These are phyloP conservation scores for Pestalotiopsis sp. DNA, from an alignment of 2,329 filamentous ascomycete genomes.

Conservation along the genomic window DNA sequence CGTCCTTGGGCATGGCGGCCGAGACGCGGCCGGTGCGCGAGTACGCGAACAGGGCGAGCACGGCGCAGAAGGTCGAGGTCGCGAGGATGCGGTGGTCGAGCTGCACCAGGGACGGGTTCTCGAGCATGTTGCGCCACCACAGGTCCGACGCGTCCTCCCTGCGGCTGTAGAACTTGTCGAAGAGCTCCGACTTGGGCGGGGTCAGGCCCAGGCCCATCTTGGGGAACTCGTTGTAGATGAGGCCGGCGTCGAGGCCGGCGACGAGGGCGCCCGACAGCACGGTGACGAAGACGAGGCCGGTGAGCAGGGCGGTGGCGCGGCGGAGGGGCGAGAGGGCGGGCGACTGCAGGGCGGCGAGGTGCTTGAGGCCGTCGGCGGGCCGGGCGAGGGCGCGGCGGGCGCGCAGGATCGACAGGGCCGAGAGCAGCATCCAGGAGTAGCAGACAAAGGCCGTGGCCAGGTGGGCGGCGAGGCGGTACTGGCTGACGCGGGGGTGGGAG, in stretches of 20 bases:
- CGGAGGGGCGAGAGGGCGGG: slow-evolving; percentile 76
- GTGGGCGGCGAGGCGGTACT: slow-evolving; percentile 91
- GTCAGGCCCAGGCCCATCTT: slow-evolving; percentile 86
- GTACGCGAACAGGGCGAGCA: slow-evolving; percentile 82
- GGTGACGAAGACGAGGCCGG: slow-evolving; percentile 80
- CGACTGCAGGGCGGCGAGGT: slow-evolving; percentile 64
- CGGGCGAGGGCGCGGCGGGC: slow-evolving; percentile 72
- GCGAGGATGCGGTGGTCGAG: slow-evolving; percentile 94
- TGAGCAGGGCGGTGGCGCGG: slow-evolving; percentile 70
- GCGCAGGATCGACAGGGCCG: slow-evolving; percentile 82
- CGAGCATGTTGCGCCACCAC: slow-evolving; percentile 96
- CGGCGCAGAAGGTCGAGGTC: slow-evolving; percentile 81
- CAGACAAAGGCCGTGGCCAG: slow-evolving; percentile 88
- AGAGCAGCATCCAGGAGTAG: slow-evolving; percentile 93
- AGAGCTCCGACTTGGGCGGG: slow-evolving; percentile 82
- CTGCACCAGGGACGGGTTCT: slow-evolving; percentile 95
- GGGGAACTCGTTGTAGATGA: slow-evolving; percentile 99
- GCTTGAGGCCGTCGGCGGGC: slow-evolving; percentile 62
- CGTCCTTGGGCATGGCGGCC: slow-evolving; percentile 63
- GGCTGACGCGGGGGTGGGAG: slow-evolving; percentile 87
- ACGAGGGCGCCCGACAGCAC: slow-evolving; percentile 94
- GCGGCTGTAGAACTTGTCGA: slow-evolving; percentile 83
- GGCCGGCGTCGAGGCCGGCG: slow-evolving; percentile 89
- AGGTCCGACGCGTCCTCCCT: slow-evolving; percentile 78
- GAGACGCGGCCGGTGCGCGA: slow-evolving; percentile 66